These are phyloP conservation scores for Jaltomata sinuosa DNA, from an alignment of 257 asterid genomes.

Conservation along the genomic window DNA sequence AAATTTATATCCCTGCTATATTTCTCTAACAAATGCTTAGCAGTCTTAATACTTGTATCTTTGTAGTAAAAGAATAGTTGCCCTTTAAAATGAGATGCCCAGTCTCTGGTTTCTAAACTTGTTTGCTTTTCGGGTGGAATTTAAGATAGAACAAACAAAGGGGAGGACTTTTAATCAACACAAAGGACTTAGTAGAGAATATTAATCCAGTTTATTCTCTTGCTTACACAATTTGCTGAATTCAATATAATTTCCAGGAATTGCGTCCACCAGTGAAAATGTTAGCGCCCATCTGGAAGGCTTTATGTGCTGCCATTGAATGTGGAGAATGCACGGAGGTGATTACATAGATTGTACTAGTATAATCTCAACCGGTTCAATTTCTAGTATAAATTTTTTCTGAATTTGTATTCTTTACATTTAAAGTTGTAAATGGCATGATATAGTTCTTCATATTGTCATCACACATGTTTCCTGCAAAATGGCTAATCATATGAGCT, in stretches of 20 bases:
- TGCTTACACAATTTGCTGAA: not conserved
- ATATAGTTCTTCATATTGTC: not conserved
- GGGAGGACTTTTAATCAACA: not conserved
- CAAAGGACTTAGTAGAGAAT: not conserved
- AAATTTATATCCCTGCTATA: not conserved
- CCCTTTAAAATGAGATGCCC: not conserved
- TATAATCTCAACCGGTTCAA: not conserved
- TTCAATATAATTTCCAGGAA: slow-evolving; percentile 27
- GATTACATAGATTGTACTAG: not conserved
- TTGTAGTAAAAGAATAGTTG: not conserved
- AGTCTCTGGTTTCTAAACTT: not conserved
- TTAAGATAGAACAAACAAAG: not conserved
- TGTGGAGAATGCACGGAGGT: slow-evolving; percentile 1
- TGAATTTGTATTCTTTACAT: not conserved
- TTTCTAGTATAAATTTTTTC: not conserved
- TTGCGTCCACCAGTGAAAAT: slow-evolving; percentile 56
- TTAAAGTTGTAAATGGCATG: slow-evolving; percentile 1
- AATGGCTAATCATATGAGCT: not conserved
- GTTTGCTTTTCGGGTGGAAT: not conserved
- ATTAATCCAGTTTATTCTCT: not conserved
- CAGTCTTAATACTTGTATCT: not conserved
- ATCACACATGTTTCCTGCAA: not conserved
- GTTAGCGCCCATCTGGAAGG: slow-evolving; percentile 83
- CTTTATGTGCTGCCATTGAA: slow-evolving; percentile 46
- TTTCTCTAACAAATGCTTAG: not conserved